phyloP scores from a whole-genome alignment of 495 filamentous ascomycete genomes.

The Penicillium lagena region DNA sequence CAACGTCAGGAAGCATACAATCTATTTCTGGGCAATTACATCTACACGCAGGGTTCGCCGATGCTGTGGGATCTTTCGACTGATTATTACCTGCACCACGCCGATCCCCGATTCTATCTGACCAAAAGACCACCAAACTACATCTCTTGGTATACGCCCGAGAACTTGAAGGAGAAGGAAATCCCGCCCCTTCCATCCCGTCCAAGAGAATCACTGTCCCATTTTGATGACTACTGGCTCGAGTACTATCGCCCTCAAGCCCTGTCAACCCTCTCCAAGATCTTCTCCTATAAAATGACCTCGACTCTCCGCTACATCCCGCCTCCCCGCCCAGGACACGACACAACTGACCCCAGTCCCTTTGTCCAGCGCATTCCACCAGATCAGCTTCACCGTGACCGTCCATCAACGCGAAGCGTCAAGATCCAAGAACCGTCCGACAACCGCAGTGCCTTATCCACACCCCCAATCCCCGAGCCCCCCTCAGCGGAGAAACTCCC shows the following conservation, averaged over 20 bases:
- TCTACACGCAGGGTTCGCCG: slow-evolving; percentile 80
- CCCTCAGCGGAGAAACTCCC: slow-evolving; percentile 24
- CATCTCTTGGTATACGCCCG: slow-evolving; percentile 83
- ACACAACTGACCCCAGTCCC: slow-evolving; percentile 71
- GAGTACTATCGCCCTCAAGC: slow-evolving; percentile 90
- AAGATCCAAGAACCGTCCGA: slow-evolving; percentile 38
- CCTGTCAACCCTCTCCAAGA: slow-evolving; percentile 78
- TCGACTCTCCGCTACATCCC: slow-evolving; percentile 76
- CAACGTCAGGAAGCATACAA: slow-evolving; percentile 98
- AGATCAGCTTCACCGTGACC: slow-evolving; percentile 31
- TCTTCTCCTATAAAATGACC: slow-evolving; percentile 87
- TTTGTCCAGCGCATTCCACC: slow-evolving; percentile 64
- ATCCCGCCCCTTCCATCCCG: slow-evolving; percentile 46
- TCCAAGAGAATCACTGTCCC: slow-evolving; percentile 51
- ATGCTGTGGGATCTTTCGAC: slow-evolving; percentile 97
- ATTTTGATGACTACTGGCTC: slow-evolving; percentile 95
- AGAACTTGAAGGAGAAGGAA: slow-evolving; percentile 55
- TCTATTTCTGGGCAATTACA: slow-evolving; percentile 95
- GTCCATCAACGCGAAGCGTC: slow-evolving; percentile 33
- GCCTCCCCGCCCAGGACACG: slow-evolving; percentile 55
- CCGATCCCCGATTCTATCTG: slow-evolving; percentile 67
- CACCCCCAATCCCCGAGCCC: slow-evolving; percentile 16
- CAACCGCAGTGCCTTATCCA: neutral
- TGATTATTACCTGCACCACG: slow-evolving; percentile 95
- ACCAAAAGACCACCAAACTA: slow-evolving; percentile 60